Base-by-base conservation (phyloP, 2,329 filamentous ascomycete species). In the Arthrobotrys entomopaga region DNA sequence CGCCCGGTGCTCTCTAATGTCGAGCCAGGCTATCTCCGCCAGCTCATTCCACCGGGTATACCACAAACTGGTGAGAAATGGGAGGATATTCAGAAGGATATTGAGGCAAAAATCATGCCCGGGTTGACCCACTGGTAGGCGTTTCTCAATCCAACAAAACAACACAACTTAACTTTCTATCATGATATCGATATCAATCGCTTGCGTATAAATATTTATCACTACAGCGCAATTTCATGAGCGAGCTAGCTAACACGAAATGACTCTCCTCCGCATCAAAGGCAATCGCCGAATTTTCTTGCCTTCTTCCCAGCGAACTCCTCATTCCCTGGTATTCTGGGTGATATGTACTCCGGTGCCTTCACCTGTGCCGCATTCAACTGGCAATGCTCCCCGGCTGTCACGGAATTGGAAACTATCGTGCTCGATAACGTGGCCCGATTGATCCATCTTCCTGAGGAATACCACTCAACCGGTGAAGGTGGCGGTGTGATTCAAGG, bases 401-500 rank as follows among this genome's bases (percentile, higher is more conserved):
- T 95, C 16, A 98, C 94, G 0, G 94, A 98, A 83, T 86, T 98
- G 54, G 94, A 98, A 84, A 97, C 93, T 0, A 86, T 97, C 22
- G 90, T 97, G 49, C 86, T 97, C 81, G 94, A 98, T 82, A 98
- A 94, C 93, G 83, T 97, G 2, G 92, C 90, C 15, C 87, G 90
- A 80, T 86, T 92, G 7, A 82, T 97, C 11, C 87, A 83, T 0
- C 84, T 98, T 22, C 93, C 94, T 0, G 82, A 86, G 10, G 90
- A 87, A 77, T 98, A 89, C 80, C 83, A 90, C 19, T 94, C 90
- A 54, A 88, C 88, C 0, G 90, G 88, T 0, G 85, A 88, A n/a
- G 93, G 93, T 43, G 94, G 94, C 19, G 94, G 94, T 34, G 93
- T 97, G n/a, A 95, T 98, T 76, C 93, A 97, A 81, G 93, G 94